These are phyloP conservation scores for Phytophthora multivora DNA, from an alignment of 352 stramenopile genomes.

Conservation along the genomic window DNA sequence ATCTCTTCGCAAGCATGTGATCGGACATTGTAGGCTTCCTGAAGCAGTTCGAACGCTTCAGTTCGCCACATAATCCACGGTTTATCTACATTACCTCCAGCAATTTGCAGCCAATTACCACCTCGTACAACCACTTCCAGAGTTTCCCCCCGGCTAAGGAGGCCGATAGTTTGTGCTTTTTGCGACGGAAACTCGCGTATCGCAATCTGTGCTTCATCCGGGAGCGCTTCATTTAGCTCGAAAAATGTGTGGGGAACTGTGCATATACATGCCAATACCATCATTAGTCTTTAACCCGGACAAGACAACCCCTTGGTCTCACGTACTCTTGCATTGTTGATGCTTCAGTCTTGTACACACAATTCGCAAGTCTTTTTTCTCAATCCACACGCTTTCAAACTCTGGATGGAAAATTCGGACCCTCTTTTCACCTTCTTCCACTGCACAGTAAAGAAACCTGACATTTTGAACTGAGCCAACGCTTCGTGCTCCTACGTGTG, in stretches of 20 bases:
- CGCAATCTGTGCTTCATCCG: constrained; percentile 66
- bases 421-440: constrained; percentile 32
- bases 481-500: constrained; percentile 26
- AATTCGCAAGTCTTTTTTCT: constrained; percentile 45
- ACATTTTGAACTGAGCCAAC: constrained; percentile 40
- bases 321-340: constrained; percentile 52
- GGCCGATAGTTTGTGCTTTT: constrained; percentile 55
- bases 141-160: constrained; percentile 61
- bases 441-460: constrained; percentile 55
- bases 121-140: constrained; percentile 53
- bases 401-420: constrained; percentile 52
- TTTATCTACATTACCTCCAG: constrained; percentile 25
- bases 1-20: constrained; percentile 22
- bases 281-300: constrained; percentile 6
- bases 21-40: constrained; percentile 35
- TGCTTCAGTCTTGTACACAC: constrained; percentile 56
- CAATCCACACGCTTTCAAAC: constrained; percentile 57
- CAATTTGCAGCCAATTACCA: constrained; percentile 63
- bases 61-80: constrained; percentile 79
- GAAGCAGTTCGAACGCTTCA: constrained; percentile 51
- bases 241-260: constrained; percentile 58
- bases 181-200: constrained; percentile 68
- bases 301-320: background rate
- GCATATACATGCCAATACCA: constrained; percentile 8
- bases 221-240: constrained; percentile 56